These are phyloP conservation scores for Cyclocybe cylindracea DNA, from an alignment of 768 basidiomycete genomes.

Conservation along the genomic window DNA sequence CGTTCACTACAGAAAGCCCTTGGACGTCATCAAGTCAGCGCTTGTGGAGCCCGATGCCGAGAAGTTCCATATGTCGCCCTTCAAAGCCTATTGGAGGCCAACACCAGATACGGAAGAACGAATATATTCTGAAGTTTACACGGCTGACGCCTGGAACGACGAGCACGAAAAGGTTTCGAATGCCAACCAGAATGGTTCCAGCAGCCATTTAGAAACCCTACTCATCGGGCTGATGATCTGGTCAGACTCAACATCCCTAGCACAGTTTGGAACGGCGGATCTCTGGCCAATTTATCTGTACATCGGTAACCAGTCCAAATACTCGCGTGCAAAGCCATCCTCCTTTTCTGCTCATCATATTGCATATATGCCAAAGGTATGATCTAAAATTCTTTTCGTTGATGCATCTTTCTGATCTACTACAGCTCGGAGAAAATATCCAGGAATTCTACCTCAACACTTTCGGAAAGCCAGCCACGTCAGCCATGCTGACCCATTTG, in stretches of 20 bases:
- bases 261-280: constrained; percentile 32
- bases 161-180: constrained; percentile 14
- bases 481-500: constrained; percentile 20
- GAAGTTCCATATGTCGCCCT: constrained; percentile 26
- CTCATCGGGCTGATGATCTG: constrained; percentile 30
- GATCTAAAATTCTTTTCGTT: constrained; percentile 1
- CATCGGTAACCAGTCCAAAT: constrained; percentile 41
- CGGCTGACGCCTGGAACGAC: constrained; percentile 15
- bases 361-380: constrained; percentile 39
- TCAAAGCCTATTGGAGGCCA: constrained; percentile 19
- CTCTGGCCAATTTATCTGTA: constrained; percentile 43
- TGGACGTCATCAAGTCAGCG: too few relatives aligned
- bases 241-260: constrained; percentile 37
- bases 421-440: constrained; percentile 15
- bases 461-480: constrained; percentile 1
- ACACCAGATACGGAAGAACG: constrained; percentile 9
- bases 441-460: constrained; percentile 9
- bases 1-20: too few relatives aligned
- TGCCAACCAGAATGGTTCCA: constrained; percentile 6
- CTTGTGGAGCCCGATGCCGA: not conserved
- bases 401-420: not conserved
- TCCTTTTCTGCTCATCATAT: constrained; percentile 34
- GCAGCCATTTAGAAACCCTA: constrained; percentile 19
- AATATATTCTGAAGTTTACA: constrained; percentile 18
- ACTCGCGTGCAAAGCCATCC: constrained; percentile 26